Evolutionary conservation across 371 early-diverging fungal genomes (phyloP), one percentile per base, ranked within the genome.

Genomic region (Rozella allomycis): DNA sequence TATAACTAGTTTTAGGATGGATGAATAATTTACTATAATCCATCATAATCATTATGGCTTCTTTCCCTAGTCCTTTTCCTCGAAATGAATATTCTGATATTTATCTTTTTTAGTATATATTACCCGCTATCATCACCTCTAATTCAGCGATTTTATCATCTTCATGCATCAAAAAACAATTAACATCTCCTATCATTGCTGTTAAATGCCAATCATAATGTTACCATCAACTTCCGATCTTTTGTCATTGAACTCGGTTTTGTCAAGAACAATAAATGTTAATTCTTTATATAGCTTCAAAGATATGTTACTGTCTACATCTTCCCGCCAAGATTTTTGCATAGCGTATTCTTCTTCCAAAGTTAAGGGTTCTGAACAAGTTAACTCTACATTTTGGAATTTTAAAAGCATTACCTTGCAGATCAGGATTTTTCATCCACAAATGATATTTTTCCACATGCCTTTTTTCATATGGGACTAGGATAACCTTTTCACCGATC

Each of bases 51-150:
- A 49, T 45, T 9, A 79, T 43, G 1, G 80, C 76, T 34, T 78
- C 72, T 4, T 58, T 49, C 2, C 77, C 88, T 30, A 63, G 34
- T 2, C 80, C 80, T 16, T 53, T 52, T 17, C 78, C 58, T 13
- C 81, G 49, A 35, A 4, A 20, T 10, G 12, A 9, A 17, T 23
- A 9, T 1, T 4, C n/a, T 20, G 26, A 23, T 27, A 7, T 17
- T 23, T 27, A 23, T 23, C 4, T 16, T 16, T 13, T n/a, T 16
- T 25, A 21, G 11, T 31, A 26, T 19, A 17, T 26, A 21, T 55
- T 54, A 54, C 74, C 85, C 12, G 90, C 90, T 44, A 88, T 70
- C 90, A 88, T 88, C 11, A 84, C 67, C 39, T 86, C 87, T 31
- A 88, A 70, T 45, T 88, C 90, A 7, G 80, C 84, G 30, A 37